These are phyloP conservation scores for Schwanniomyces sp. DNA, from an alignment of 805 yeast genomes.

Conservation along the genomic window DNA sequence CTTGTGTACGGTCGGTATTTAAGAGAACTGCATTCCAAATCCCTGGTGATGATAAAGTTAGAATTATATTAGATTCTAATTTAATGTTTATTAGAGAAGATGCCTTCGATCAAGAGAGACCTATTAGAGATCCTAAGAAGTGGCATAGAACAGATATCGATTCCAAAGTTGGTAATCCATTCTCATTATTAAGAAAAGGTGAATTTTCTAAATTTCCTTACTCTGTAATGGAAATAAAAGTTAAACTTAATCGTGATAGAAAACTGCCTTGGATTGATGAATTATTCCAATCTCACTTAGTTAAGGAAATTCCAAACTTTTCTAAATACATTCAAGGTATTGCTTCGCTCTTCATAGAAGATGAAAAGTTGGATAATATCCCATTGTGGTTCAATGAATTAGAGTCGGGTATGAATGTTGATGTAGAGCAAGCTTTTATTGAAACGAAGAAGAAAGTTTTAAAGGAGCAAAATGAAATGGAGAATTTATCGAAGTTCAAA, in stretches of 20 bases:
- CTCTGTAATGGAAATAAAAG: conserved; percentile 84
- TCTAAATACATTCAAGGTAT: conserved; percentile 93
- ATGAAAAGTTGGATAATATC: conserved; percentile 82
- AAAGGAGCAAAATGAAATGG: conserved; percentile 48
- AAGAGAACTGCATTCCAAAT: conserved; percentile 96
- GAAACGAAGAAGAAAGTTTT: conserved; percentile 58
- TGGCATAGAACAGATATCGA: conserved; percentile 97
- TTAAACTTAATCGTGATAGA: conserved; percentile 39
- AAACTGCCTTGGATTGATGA: conserved; percentile 82
- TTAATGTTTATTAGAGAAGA: conserved; percentile 88
- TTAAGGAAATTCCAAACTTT: conserved; percentile 91
- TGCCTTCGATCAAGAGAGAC: conserved; percentile 76
- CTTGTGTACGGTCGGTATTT: conserved; percentile 81
- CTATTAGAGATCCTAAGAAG: conserved; percentile 80
- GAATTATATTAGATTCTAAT: conserved; percentile 89
- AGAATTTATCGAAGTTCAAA: conserved; percentile 43
- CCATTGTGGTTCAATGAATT: conserved; percentile 96
- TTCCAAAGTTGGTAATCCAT: conserved; percentile 66
- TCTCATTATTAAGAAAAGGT: conserved; percentile 76
- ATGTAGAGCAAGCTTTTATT: conserved; percentile 77
- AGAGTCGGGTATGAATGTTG: conserved; percentile 66
- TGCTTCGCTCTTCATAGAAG: conserved; percentile 83
- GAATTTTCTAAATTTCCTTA: conserved; percentile 83
- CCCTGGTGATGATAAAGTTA: conserved; percentile 93
- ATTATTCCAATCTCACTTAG: conserved; percentile 76